Evolutionary conservation across 2,329 filamentous ascomycete genomes (phyloP).

Genomic region (Boeremia lycopersici): DNA sequence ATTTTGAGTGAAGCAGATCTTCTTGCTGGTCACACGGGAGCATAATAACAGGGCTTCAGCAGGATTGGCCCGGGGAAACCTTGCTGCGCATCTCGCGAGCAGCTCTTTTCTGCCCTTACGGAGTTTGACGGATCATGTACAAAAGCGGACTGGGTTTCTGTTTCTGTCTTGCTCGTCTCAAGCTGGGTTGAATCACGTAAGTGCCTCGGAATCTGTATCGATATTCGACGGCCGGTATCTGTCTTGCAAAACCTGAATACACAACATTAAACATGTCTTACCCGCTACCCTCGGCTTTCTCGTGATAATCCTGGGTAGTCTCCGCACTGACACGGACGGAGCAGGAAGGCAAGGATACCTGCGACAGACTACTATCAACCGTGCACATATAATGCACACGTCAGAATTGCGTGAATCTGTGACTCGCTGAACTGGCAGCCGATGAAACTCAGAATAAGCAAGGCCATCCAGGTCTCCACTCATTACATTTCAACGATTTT

Average conservation of each 20-base stretch:
- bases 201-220: constrained; percentile 9
- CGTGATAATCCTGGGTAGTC: constrained; percentile 7
- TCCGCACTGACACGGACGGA: constrained; percentile 1
- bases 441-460: not conserved
- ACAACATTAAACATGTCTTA: constrained; percentile 33
- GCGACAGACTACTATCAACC: not conserved
- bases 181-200: constrained; percentile 11
- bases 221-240: constrained; percentile 19
- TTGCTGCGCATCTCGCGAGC: constrained; percentile 24
- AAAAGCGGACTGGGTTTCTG: constrained; percentile 34
- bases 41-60: constrained; percentile 24
- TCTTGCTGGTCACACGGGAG: constrained; percentile 18
- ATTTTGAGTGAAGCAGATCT: constrained; percentile 9
- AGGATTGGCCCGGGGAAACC: constrained; percentile 18
- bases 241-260: constrained; percentile 22
- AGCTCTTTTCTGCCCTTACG: constrained; percentile 18
- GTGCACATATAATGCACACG: constrained; percentile 3
- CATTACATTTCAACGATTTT: constrained; percentile 13
- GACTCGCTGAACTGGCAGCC: not conserved
- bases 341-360: not conserved
- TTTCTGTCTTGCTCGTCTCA: constrained; percentile 14
- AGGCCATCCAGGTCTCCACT: constrained; percentile 13
- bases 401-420: constrained; percentile 1
- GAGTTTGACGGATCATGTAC: constrained; percentile 35
- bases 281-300: not conserved